These are phyloP conservation scores for Tolypocladium sp. DNA, from an alignment of 2,329 filamentous ascomycete genomes.

Conservation along the genomic window DNA sequence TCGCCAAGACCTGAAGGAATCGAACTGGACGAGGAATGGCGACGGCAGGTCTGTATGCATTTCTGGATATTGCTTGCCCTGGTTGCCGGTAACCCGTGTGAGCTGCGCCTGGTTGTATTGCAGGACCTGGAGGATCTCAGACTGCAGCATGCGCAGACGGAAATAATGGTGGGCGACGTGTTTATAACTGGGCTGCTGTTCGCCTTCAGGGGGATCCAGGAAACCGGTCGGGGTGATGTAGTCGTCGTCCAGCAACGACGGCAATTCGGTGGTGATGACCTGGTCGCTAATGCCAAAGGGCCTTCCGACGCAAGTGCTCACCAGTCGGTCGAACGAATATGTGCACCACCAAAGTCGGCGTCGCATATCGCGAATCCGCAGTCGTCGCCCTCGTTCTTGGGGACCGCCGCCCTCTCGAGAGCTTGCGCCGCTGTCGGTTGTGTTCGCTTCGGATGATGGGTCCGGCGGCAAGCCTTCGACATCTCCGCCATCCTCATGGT, in stretches of 20 bases:
- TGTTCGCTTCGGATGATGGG: slow-evolving; percentile 19
- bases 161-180: slow-evolving; percentile 89
- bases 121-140: slow-evolving; percentile 87
- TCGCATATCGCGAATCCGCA: slow-evolving; percentile 80
- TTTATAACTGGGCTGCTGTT: slow-evolving; percentile 71
- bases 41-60: slow-evolving; percentile 75
- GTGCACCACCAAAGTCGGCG: slow-evolving; percentile 94
- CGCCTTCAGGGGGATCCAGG: slow-evolving; percentile 45
- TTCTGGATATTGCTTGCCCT: slow-evolving; percentile 57
- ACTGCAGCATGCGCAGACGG: slow-evolving; percentile 77
- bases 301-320: slow-evolving; percentile 85
- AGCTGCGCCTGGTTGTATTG: slow-evolving; percentile 85
- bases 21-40: slow-evolving; percentile 75
- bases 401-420: slow-evolving; percentile 22
- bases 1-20: slow-evolving; percentile 82
- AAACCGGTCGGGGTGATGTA: slow-evolving; percentile 80
- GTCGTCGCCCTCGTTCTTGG: slow-evolving; percentile 54
- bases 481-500: slow-evolving; percentile 79
- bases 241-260: slow-evolving; percentile 77
- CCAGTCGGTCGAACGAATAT: slow-evolving; percentile 89
- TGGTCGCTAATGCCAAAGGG: slow-evolving; percentile 95
- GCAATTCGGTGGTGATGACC: slow-evolving; percentile 91
- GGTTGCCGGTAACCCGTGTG: slow-evolving; percentile 56
- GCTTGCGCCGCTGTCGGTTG: slow-evolving; percentile 20
- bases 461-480: slow-evolving; percentile 50